Base-by-base conservation (phyloP, 805 yeast genomes). In the Nakazawaea wyomingensis region DNA sequence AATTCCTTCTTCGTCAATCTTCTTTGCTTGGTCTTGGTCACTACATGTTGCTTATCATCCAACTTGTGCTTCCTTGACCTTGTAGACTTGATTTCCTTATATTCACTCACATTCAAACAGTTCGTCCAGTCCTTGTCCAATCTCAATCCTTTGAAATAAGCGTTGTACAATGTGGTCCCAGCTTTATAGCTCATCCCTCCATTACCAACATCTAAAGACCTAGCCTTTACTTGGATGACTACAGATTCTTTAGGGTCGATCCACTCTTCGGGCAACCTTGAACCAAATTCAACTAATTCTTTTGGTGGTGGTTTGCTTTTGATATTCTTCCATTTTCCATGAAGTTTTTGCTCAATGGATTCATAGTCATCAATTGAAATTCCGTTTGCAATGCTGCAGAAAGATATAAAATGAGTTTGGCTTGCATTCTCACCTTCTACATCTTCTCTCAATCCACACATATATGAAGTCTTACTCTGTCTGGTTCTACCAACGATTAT, bases 301-400 rank as follows among this genome's bases (percentile, higher is more conserved):
- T 60, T 43, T 0, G 80, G 76, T 3, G 80, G 80, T 19, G 59
- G 53, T 0, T 49, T 50, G 3, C 54, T 54, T 6, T 67, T 63
- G 19, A 44, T 60, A 67, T 17, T 64, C 58, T 62, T 64, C 95
- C 96, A 85, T 48, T 77, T 72, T 1, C 78, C 81, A 32, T 68
- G 59, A 0, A 93, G 77, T 7, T 64, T 45, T 17, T 76, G 65
- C 31, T 75, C 76, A 30, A 93, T 80, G 36, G 66, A 67, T 26
- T 73, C 72, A 47, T 73, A 82, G 44, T 84, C 90, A 1, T 71
- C 74, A 1, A 65, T 60, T 8, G 86, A 74, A 46, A 91, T 77
- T 1, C 98, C 98, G 54, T 90, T 88, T 1, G 95, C 91, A 35
- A 90, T 84, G 17, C 75, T 71, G 53, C 95, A 82, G 46, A 91